Evolutionary conservation across 2,329 filamentous ascomycete genomes (phyloP).

Genomic region (Aspergillus sp.): DNA sequence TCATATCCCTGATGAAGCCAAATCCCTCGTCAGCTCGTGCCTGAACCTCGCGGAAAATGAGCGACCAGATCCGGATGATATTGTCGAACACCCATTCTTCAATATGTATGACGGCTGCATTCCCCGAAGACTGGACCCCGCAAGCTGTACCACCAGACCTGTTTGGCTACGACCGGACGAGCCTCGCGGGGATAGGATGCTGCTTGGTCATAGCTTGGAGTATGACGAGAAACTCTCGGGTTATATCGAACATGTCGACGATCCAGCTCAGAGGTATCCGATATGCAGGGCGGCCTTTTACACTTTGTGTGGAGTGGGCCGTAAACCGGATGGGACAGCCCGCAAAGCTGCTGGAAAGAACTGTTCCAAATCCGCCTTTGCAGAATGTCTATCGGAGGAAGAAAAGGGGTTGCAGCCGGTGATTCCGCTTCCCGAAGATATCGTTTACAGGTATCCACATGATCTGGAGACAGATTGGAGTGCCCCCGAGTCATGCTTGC

Average conservation of each 20-base stretch:
- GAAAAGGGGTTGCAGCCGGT: constrained; percentile 44
- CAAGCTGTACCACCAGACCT: constrained; percentile 40
- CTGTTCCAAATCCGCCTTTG: constrained; percentile 45
- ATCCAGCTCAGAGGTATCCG: constrained; percentile 37
- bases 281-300: constrained; percentile 45
- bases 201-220: constrained; percentile 44
- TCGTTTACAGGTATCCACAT: constrained; percentile 46
- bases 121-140: constrained; percentile 42
- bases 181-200: constrained; percentile 47
- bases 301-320: constrained; percentile 45
- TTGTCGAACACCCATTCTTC: constrained; percentile 52
- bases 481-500: constrained; percentile 19
- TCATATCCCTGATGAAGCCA: constrained; percentile 50
- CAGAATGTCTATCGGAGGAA: constrained; percentile 48
- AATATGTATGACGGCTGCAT: constrained; percentile 50
- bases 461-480: constrained; percentile 44
- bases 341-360: constrained; percentile 46
- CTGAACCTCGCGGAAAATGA: constrained; percentile 49
- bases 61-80: constrained; percentile 49
- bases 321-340: constrained; percentile 39
- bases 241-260: constrained; percentile 36
- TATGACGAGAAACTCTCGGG: constrained; percentile 38
- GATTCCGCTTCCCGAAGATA: constrained; percentile 45
- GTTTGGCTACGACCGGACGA: constrained; percentile 44
- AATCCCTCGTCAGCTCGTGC: constrained; percentile 47